Base-by-base conservation (phyloP, 148 eudicot genomes). In the Diospyros kaki region DNA sequence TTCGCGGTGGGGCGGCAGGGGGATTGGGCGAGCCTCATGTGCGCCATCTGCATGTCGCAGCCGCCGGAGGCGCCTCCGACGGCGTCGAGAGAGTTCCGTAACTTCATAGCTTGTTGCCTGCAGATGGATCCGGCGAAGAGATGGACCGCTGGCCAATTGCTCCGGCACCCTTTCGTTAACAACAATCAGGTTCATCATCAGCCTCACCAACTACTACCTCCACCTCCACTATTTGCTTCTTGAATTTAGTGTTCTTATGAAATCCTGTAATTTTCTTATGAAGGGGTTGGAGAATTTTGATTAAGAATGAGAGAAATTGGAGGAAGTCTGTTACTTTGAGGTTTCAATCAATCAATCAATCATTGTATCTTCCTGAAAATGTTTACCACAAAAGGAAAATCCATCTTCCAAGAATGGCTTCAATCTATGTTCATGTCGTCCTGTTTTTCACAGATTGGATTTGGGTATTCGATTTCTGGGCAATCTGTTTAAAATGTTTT, bases 81-180 rank as follows among this genome's bases (percentile, higher is more conserved):
- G 5, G 77, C 86, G 9, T 76, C 83, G 5, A 51, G 79, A 15
- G 93, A 90, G 70, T 90, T 90, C 66, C 63, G 89, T 81, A 84
- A 92, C 60, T 92, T 90, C 58, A 86, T 92, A 4, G 51, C 87
- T 0, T 85, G 97, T 70, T 92, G 97, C 64, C 55, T 92, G 66
- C 97, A 88, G 81, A 83, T 89, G 69, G 95, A 92, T 75, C 93
- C 97, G 3, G 83, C 74, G 17, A 86, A 78, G 77, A 56, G 97
- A 38, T 90, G 91, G 95, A 84, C 86, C 0, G 91, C 97, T 0
- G 72, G 55, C 0, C 81, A 76, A 77, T 58, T 92, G 68, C 67
- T 88, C 40, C 64, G 68, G 5, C 97, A 92, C 51, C 95, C 91
- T 0, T 90, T 92, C 63, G 81, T 92, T 52, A 41, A n/a, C 44